Evolutionary conservation across 495 filamentous ascomycete genomes (phyloP).

Genomic region (Penicillium lividum): DNA sequence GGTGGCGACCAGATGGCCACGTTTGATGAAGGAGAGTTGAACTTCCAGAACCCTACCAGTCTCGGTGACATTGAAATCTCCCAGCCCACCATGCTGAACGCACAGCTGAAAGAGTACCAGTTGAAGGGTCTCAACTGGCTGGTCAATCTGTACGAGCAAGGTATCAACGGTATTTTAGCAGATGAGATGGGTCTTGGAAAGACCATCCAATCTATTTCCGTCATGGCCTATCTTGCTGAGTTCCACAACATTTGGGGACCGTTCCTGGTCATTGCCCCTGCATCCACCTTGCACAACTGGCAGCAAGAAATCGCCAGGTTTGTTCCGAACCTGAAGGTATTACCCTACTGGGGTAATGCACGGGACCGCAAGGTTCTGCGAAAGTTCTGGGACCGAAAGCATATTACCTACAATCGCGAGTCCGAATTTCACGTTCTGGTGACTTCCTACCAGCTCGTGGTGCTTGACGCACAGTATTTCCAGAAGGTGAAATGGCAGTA

Average conservation of each 20-base stretch:
- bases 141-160: slow-evolving; percentile 97
- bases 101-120: slow-evolving; percentile 96
- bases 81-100: slow-evolving; percentile 91
- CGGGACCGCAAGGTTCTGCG: slow-evolving; percentile 93
- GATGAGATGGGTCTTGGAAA: slow-evolving; percentile 99
- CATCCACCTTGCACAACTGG: slow-evolving; percentile 98
- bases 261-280: slow-evolving; percentile 94
- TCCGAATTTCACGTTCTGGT: slow-evolving; percentile 94
- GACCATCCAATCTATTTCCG: slow-evolving; percentile 97
- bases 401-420: slow-evolving; percentile 90
- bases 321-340: slow-evolving; percentile 88
- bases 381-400: slow-evolving; percentile 99
- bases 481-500: slow-evolving; percentile 99
- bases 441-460: slow-evolving; percentile 96
- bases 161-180: slow-evolving; percentile 98
- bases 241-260: slow-evolving; percentile 98
- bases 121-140: slow-evolving; percentile 98
- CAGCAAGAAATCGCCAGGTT: slow-evolving; percentile 96
- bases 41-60: slow-evolving; percentile 98
- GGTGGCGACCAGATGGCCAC: slow-evolving; percentile 46
- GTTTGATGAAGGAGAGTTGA: slow-evolving; percentile 85
- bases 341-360: slow-evolving; percentile 96
- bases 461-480: slow-evolving; percentile 93
- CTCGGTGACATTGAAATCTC: slow-evolving; percentile 91
- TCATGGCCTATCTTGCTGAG: slow-evolving; percentile 98